Conservation (phyloP, 140 eudicot genomes). For the Bidens hawaiensis region DNA sequence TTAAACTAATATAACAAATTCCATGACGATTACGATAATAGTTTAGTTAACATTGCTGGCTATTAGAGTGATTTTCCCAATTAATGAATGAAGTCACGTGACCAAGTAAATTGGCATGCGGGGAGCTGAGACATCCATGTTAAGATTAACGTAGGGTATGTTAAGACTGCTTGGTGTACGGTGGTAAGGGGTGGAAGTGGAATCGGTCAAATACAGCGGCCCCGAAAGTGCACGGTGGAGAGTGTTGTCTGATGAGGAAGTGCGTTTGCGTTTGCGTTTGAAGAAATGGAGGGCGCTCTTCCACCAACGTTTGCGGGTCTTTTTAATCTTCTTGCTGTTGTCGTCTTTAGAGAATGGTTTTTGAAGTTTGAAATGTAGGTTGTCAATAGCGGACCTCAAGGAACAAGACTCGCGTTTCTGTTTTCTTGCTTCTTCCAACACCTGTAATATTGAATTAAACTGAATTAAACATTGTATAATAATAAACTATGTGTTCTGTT, state of each 20-base stretch:
- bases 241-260: neutral
- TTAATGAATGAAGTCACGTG: constrained; percentile 45
- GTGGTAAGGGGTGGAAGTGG: constrained; percentile 44
- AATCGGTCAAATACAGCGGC: constrained; percentile 64
- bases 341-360: constrained; percentile 69
- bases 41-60: too few species aligned
- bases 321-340: constrained; percentile 48
- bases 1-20: too few species aligned
- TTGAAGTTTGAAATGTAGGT: constrained; percentile 70
- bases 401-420: constrained; percentile 43
- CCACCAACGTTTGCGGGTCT: constrained; percentile 63
- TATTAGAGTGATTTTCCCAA: too few species aligned
- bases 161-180: constrained; percentile 48
- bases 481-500: too few species aligned
- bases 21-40: too few species aligned
- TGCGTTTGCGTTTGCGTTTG: constrained; percentile 33
- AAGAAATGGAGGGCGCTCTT: constrained; percentile 65
- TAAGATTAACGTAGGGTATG: constrained; percentile 67
- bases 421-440: constrained; percentile 75
- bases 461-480: too few species aligned
- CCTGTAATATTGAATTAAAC: constrained; percentile 33
- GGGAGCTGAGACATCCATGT: constrained; percentile 47
- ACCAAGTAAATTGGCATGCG: constrained; percentile 82
- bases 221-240: constrained; percentile 21
- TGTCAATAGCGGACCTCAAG: constrained; percentile 49